phyloP scores from a whole-genome alignment of 202 grass and related monocot species.

The Zoysia matrella region DNA sequence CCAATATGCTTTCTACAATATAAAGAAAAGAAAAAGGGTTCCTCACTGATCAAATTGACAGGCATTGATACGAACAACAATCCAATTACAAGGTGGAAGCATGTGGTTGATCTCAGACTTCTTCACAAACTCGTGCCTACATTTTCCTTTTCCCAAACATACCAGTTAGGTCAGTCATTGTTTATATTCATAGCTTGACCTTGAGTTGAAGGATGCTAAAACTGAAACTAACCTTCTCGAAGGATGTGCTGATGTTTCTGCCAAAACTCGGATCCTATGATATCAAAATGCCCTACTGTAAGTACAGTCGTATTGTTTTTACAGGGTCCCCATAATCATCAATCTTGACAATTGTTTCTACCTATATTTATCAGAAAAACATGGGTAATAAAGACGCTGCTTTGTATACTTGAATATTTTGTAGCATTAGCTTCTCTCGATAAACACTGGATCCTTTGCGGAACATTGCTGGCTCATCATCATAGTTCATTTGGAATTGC shows the following conservation, averaged over 20 bases:
- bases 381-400: conserved; percentile 12
- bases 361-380: conserved; percentile 21
- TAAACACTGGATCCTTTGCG: conserved; percentile 89
- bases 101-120: conserved; percentile 58
- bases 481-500: conserved; percentile 85
- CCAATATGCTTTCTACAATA: not conserved
- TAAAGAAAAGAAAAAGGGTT: conserved; percentile 23
- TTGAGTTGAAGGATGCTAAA: conserved; percentile 23
- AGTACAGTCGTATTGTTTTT: conserved; percentile 24
- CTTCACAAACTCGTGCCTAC: conserved; percentile 72
- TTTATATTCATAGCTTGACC: conserved; percentile 14
- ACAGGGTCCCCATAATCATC: conserved; percentile 15
- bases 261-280: conserved; percentile 37
- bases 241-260: conserved; percentile 76
- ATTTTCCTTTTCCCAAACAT: conserved; percentile 49
- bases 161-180: conserved; percentile 32
- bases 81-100: conserved; percentile 77
- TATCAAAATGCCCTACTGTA: conserved; percentile 28
- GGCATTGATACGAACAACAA: conserved; percentile 63
- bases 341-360: conserved; percentile 28
- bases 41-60: conserved; percentile 75
- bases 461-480: conserved; percentile 78
- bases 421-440: conserved; percentile 71
- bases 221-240: conserved; percentile 61
- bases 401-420: conserved; percentile 19